A percentile compares a stretch with the other conserved stretches of the same genome.
Evolutionary conservation across 2,329 filamentous ascomycete species (phyloP).

Genomic region (Aspergillus arachidicola): DNA sequence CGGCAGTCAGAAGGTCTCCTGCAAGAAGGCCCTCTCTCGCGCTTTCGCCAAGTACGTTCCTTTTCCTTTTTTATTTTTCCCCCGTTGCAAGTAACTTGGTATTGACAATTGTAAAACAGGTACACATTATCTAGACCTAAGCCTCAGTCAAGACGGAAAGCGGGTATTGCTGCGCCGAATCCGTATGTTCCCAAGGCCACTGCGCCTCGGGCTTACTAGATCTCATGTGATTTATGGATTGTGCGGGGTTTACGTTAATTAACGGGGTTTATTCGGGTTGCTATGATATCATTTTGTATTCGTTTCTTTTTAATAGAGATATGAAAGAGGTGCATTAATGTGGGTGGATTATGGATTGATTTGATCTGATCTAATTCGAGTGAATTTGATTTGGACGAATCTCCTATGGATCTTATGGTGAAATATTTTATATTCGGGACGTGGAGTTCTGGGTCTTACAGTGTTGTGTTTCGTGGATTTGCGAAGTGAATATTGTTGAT

Average conservation of each 20-base stretch:
- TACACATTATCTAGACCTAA: slow-evolving; percentile 45
- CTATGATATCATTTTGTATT: background rate
- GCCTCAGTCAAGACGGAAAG: slow-evolving; percentile 42
- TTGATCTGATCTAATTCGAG: background rate
- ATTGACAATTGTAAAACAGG: slow-evolving; percentile 22
- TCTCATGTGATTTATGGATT: background rate
- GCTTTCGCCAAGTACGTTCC: slow-evolving; percentile 92
- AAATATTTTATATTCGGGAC: background rate
- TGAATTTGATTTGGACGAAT: background rate
- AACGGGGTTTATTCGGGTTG: background rate
- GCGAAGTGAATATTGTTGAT: background rate
- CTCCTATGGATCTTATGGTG: background rate
- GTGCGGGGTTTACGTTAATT: background rate
- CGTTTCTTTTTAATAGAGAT: background rate
- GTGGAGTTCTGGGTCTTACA: background rate
- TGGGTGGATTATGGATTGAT: background rate
- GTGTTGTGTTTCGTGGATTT: background rate
- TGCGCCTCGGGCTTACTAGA: slow-evolving; percentile 10
- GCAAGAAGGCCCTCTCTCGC: slow-evolving; percentile 91
- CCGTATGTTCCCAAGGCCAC: slow-evolving; percentile 22
- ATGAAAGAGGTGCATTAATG: background rate
- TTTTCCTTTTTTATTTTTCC: slow-evolving; percentile 35
- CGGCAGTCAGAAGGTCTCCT: slow-evolving; percentile 93
- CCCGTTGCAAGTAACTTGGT: slow-evolving; percentile 7
- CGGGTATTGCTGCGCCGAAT: slow-evolving; percentile 37